Percentiles rank a stretch among this genome's conserved stretches.
Evolutionary conservation across 1,284 basidiomycete species (phyloP).

Genomic region (Coniferiporia weirii): DNA sequence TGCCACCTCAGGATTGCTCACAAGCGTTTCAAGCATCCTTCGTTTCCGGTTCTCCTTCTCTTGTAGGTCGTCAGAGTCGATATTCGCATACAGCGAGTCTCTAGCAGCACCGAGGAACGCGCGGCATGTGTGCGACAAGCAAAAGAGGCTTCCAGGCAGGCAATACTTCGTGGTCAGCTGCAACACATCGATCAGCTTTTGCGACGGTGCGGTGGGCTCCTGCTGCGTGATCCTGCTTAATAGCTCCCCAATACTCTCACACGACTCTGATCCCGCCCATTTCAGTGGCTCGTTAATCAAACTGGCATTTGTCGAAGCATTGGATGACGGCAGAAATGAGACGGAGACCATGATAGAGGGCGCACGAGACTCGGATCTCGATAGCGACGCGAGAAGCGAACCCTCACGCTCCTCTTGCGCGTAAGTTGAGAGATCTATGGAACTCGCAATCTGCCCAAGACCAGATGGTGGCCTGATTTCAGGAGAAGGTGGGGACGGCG

Average conservation of each 20-base stretch:
- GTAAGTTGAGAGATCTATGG: conserved; percentile 15
- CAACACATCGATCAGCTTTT: conserved; percentile 6
- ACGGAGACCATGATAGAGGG: conserved; percentile 3
- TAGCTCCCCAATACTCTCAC: background rate
- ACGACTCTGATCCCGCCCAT: background rate
- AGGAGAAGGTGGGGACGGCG: conserved; percentile 17
- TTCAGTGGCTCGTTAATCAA: background rate
- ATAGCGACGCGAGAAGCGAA: conserved; percentile 3
- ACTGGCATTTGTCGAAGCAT: conserved; percentile 1
- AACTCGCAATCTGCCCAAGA: conserved; percentile 12
- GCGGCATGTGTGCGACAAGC: conserved; percentile 1
- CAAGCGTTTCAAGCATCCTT: conserved; percentile 7
- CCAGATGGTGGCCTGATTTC: conserved; percentile 18
- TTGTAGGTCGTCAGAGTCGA: conserved; percentile 8
- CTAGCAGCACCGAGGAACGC: conserved; percentile 1
- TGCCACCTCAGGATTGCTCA: background rate
- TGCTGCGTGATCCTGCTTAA: background rate
- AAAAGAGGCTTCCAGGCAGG: conserved; percentile 1
- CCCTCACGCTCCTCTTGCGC: conserved; percentile 14
- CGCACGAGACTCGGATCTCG: conserved; percentile 4
- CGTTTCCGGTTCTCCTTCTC: conserved; percentile 5
- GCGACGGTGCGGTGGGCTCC: conserved; percentile 2
- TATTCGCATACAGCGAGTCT: conserved; percentile 1
- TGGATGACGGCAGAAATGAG: background rate
- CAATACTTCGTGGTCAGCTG: conserved; percentile 6